Evolutionary conservation across 352 stramenopile genomes (phyloP).

Genomic region (Pythium brachiatum): DNA sequence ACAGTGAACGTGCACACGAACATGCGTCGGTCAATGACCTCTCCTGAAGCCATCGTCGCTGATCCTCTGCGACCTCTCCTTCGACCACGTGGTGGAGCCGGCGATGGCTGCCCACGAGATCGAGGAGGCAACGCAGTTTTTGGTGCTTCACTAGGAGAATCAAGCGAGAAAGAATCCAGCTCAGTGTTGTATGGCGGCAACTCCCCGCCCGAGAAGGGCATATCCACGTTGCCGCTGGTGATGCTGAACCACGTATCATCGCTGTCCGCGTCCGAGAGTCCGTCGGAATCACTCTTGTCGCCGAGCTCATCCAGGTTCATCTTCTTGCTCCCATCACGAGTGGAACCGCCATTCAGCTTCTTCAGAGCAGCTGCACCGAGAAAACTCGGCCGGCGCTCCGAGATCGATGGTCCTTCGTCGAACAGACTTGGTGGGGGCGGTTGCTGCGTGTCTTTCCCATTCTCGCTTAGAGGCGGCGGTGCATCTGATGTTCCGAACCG

Average conservation of each 20-base stretch:
- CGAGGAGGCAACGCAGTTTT: not conserved
- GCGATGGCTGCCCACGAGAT: not conserved
- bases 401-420: conserved; percentile 26
- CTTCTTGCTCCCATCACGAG: conserved; percentile 23
- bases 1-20: conserved; percentile 83
- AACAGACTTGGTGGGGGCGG: conserved; percentile 18
- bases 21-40: conserved; percentile 66
- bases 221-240: conserved; percentile 59
- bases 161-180: conserved; percentile 25
- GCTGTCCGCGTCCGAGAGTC: conserved; percentile 71
- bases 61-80: conserved; percentile 19
- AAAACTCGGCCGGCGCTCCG: conserved; percentile 32
- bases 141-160: not conserved
- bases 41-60: conserved; percentile 27
- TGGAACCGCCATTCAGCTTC: conserved; percentile 44
- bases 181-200: not conserved
- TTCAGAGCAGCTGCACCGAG: conserved; percentile 54
- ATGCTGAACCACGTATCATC: conserved; percentile 91
- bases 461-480: not conserved
- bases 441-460: not conserved
- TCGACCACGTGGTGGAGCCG: not conserved
- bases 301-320: conserved; percentile 21
- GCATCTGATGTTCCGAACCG: conserved; percentile 39
- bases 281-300: conserved; percentile 40
- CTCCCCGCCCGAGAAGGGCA: not conserved